Conservation (phyloP, 345 rosid genomes). For the Trapa incisa region DNA sequence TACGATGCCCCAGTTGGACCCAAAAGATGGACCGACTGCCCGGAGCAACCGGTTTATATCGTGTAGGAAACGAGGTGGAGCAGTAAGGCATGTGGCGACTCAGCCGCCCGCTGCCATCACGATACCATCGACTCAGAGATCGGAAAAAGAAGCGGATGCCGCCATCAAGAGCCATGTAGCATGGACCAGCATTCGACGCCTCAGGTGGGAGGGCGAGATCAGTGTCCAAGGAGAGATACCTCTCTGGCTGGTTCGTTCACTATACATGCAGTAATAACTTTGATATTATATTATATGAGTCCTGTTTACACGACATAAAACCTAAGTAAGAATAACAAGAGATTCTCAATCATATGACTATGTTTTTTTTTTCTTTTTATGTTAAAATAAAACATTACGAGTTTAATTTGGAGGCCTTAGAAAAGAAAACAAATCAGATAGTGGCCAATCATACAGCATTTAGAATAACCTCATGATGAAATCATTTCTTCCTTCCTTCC, state of each 20-base stretch:
- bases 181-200: slow-evolving; percentile 74
- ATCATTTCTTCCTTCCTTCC: not conserved
- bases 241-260: slow-evolving; percentile 57
- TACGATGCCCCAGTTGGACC: slow-evolving; percentile 9
- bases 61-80: slow-evolving; percentile 9
- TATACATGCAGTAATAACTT: not conserved
- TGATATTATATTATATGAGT: not conserved
- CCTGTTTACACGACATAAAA: too few species aligned
- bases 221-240: slow-evolving; percentile 69
- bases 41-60: slow-evolving; percentile 2
- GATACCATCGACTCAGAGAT: slow-evolving; percentile 20
- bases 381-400: too few species aligned
- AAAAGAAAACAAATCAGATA: not conserved
- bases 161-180: slow-evolving; percentile 38
- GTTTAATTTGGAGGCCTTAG: not conserved
- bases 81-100: slow-evolving; percentile 23
- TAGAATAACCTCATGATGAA: not conserved
- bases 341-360: too few species aligned
- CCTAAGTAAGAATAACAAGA: too few species aligned
- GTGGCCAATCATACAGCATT: not conserved
- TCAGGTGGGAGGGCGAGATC: slow-evolving; percentile 79
- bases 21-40: slow-evolving; percentile 5
- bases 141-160: slow-evolving; percentile 1
- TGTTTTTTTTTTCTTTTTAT: too few species aligned
- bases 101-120: slow-evolving; percentile 9